Evolutionary conservation across 352 stramenopile genomes (phyloP).

Genomic region (Peronospora farinosa): DNA sequence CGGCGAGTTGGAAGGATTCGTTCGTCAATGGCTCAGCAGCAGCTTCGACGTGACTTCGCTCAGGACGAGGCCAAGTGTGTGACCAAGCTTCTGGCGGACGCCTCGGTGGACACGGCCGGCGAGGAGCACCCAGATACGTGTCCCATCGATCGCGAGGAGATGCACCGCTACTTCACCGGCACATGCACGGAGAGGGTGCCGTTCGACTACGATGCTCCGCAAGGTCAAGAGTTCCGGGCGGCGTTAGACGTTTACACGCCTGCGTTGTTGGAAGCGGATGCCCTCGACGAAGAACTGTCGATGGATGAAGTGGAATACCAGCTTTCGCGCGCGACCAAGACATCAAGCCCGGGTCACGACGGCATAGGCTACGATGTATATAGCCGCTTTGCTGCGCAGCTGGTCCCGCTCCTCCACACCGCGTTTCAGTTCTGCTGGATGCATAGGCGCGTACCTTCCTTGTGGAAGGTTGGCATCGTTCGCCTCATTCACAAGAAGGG

Average conservation of each 20-base stretch:
- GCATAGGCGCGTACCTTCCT: constrained; percentile 8
- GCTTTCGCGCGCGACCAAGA: neutral
- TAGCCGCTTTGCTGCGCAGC: constrained; percentile 4
- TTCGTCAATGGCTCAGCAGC: neutral
- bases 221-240: neutral
- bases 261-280: neutral
- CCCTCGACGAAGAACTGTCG: neutral
- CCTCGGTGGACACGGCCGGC: neutral
- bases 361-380: constrained; percentile 21
- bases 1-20: neutral
- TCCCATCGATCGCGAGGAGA: neutral
- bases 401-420: constrained; percentile 15
- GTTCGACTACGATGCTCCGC: too few relatives aligned
- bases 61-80: constrained; percentile 8
- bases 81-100: neutral
- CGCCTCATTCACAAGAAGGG: constrained; percentile 35
- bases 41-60: neutral
- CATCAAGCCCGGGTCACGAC: constrained; percentile 15
- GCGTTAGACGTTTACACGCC: neutral
- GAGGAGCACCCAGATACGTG: neutral
- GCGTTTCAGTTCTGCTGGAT: constrained; percentile 18
- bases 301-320: constrained; percentile 25
- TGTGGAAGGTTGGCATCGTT: constrained; percentile 26
- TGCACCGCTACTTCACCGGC: neutral
- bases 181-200: neutral